phyloP scores from a whole-genome alignment of 768 basidiomycete genomes.

The Leucocoprinus leucothites region DNA sequence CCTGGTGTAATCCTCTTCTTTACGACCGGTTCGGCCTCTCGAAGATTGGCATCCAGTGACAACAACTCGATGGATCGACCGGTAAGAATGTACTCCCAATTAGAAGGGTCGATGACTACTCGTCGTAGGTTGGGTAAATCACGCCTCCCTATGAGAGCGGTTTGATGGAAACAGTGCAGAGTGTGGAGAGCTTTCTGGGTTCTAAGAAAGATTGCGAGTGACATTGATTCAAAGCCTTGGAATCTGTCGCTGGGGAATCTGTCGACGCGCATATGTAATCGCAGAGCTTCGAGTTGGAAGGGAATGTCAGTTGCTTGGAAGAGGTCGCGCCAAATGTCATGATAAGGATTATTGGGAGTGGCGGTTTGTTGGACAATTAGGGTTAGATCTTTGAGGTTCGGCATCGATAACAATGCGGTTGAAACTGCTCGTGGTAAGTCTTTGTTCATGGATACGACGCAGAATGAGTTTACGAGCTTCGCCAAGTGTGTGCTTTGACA shows the following conservation, averaged over 20 bases:
- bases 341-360: no score
- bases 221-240: neutral
- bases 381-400: constrained; percentile 3
- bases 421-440: neutral
- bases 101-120: neutral
- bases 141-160: neutral
- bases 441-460: no score
- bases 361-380: constrained; percentile 3
- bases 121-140: neutral
- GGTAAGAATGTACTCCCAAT: neutral
- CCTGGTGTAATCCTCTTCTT: neutral
- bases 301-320: no score
- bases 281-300: neutral
- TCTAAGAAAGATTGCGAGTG: neutral
- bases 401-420: neutral
- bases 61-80: neutral
- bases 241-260: no score
- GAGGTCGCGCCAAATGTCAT: no score
- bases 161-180: neutral
- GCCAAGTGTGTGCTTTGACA: no score
- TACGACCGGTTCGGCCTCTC: neutral
- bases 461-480: neutral
- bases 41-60: neutral
- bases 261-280: no score
- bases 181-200: neutral